A percentile compares a stretch with the other conserved stretches of the same genome.
Conservation (phyloP, 352 stramenopile species). For the Halophytophthora polymorphica region DNA sequence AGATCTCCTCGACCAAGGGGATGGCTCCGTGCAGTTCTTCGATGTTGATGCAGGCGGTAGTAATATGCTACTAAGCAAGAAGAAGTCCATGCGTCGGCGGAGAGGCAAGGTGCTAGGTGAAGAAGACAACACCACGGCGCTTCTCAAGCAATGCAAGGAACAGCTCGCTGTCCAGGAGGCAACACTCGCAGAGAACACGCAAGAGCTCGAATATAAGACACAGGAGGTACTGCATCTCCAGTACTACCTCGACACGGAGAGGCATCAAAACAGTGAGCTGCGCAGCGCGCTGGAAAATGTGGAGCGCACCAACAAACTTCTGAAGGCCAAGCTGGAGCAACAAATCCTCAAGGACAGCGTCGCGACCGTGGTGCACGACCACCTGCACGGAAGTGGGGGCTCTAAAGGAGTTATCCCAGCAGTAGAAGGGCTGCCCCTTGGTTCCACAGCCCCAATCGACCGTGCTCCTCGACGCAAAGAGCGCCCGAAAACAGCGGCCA, state of each 20-base stretch:
- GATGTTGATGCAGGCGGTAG: slow-evolving; percentile 39
- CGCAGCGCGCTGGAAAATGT: slow-evolving; percentile 47
- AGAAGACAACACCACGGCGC: slow-evolving; percentile 23
- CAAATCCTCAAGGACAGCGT: slow-evolving; percentile 66
- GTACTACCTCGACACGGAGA: slow-evolving; percentile 26
- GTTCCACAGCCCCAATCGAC: not conserved
- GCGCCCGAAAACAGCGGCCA: slow-evolving; percentile 10
- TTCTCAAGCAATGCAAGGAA: slow-evolving; percentile 43
- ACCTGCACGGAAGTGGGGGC: not conserved
- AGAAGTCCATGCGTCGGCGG: slow-evolving; percentile 41
- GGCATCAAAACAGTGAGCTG: slow-evolving; percentile 28
- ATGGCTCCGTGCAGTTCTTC: slow-evolving; percentile 47
- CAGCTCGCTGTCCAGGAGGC: slow-evolving; percentile 53
- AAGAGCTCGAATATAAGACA: slow-evolving; percentile 56
- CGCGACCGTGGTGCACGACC: slow-evolving; percentile 1
- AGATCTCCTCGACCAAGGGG: slow-evolving; percentile 17
- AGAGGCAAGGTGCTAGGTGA: slow-evolving; percentile 29
- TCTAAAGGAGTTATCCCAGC: not conserved
- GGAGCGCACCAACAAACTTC: slow-evolving; percentile 53
- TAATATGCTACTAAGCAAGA: slow-evolving; percentile 41
- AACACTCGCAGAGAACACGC: slow-evolving; percentile 54
- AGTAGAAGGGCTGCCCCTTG: slow-evolving; percentile 1
- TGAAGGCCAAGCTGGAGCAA: slow-evolving; percentile 59
- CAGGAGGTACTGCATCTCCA: slow-evolving; percentile 45
- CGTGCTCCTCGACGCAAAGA: slow-evolving; percentile 1